Evolutionary conservation across 257 asterid species (phyloP), one percentile per base, ranked within the genome.

Genomic region (Rehmannia glutinosa): DNA sequence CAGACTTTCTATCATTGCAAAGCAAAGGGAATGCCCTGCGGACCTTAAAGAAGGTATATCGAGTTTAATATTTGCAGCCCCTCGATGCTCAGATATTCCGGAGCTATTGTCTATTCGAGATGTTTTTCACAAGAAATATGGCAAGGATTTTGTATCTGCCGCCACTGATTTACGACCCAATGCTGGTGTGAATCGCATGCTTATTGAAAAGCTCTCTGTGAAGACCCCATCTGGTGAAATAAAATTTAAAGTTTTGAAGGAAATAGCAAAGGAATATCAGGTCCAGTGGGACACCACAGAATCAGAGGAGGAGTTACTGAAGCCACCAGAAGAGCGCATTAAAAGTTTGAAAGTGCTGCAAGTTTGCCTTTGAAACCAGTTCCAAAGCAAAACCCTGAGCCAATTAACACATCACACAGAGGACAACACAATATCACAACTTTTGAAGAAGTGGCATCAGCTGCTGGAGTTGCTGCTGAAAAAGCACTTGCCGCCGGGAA

Each of bases 1-100:
- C 24, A 84, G 99, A 66, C 92, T 93, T 33, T 64, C 96, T 49
- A 84, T 93, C 66, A 86, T 93, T 42, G 82, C 97, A 52, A 88
- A 88, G 78, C 97, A 87, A 80, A 93, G 99, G 81, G 92, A 85
- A 53, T 88, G 99, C 83, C 99, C 99, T 17, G 87, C 96, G 9
- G 97, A 93, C 72, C 86, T 93, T 36, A 93, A 88, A 82, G 99
- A 90, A 89, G 99, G 96, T 62, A 86, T 93, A 75, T 73, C 97
- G 6, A 93, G 99, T 75, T 77, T 93, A 47, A 67, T 93, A 45
- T 93, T 90, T 78, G 97, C 99, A 19, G 97, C 78, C 72, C 99
- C 99, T 35, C 89, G 99, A 66, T 93, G 96, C 83, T 93, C 99
- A 0, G 97, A 93, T 61, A 86, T 93, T 64, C 96, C 99, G 11